phyloP scores from a whole-genome alignment of 2,329 filamentous ascomycete species.

The Alternaria longipes region DNA sequence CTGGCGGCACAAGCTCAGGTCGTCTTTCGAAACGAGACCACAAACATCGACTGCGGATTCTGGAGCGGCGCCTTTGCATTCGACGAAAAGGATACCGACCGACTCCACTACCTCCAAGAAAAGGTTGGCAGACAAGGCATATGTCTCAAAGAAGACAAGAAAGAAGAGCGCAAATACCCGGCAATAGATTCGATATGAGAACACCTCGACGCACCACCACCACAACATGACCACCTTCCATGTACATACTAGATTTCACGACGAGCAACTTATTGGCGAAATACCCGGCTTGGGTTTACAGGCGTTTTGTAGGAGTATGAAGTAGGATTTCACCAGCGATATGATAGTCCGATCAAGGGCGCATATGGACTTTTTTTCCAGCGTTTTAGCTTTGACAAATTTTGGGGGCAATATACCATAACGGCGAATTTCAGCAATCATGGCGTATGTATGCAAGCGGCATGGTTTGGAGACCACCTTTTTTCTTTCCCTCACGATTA shows the following conservation, averaged over 20 bases:
- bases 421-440: conserved; percentile 6
- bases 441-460: conserved; percentile 1
- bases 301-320: neutral
- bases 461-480: neutral
- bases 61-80: conserved; percentile 51
- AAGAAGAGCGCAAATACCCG: conserved; percentile 16
- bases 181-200: conserved; percentile 17
- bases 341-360: neutral
- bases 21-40: conserved; percentile 45
- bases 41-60: conserved; percentile 53
- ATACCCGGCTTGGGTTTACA: conserved; percentile 1
- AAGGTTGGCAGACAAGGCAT: conserved; percentile 50
- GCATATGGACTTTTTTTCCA: neutral
- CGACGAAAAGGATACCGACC: conserved; percentile 40
- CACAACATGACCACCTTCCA: conserved; percentile 2
- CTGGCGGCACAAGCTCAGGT: conserved; percentile 45
- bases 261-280: conserved; percentile 10
- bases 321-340: neutral
- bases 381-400: neutral
- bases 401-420: neutral
- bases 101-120: conserved; percentile 47
- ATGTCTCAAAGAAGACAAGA: conserved; percentile 48
- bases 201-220: neutral
- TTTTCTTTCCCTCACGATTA: neutral
- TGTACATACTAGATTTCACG: conserved; percentile 19